Percentiles rank a stretch among this genome's conserved stretches.
Conservation (phyloP, 192 early-diverging fungal species). For the Backusella westeae region DNA sequence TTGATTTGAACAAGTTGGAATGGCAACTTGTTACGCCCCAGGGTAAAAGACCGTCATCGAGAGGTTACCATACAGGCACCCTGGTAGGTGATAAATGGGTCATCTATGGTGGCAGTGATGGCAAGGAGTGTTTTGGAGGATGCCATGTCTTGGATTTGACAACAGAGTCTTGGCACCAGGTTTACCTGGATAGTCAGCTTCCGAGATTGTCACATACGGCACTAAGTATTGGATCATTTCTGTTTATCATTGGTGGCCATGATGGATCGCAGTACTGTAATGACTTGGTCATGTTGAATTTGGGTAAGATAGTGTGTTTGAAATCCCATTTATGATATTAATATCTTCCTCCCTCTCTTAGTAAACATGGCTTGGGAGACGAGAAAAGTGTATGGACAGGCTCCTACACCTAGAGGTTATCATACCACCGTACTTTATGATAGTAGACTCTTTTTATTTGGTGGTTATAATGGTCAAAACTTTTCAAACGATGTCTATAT, state of each 20-base stretch:
- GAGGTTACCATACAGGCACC: conserved; percentile 88
- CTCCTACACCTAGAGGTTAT: conserved; percentile 73
- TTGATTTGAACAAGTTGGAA: conserved; percentile 44
- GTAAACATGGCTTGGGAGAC: conserved; percentile 86
- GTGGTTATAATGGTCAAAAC: conserved; percentile 78
- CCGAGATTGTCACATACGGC: conserved; percentile 80
- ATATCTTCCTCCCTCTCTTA: neutral
- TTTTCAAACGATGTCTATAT: conserved; percentile 81
- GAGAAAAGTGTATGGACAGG: conserved; percentile 61
- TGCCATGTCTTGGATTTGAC: conserved; percentile 59
- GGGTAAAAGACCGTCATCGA: conserved; percentile 59
- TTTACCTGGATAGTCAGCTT: conserved; percentile 57
- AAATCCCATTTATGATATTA: neutral
- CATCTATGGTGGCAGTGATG: conserved; percentile 85
- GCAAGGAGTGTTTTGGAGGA: conserved; percentile 72
- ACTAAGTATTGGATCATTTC: conserved; percentile 79
- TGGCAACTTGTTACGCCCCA: conserved; percentile 62
- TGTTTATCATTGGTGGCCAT: conserved; percentile 86
- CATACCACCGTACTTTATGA: conserved; percentile 77
- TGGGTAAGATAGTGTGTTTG: conserved; percentile 38
- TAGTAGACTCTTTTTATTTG: conserved; percentile 76
- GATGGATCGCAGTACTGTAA: conserved; percentile 78
- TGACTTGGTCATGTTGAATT: conserved; percentile 78
- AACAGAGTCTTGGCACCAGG: conserved; percentile 57
- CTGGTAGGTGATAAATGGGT: conserved; percentile 76